Evolutionary conservation across 306 rosid genomes (phyloP).

Genomic region (Cucumis cinereus): DNA sequence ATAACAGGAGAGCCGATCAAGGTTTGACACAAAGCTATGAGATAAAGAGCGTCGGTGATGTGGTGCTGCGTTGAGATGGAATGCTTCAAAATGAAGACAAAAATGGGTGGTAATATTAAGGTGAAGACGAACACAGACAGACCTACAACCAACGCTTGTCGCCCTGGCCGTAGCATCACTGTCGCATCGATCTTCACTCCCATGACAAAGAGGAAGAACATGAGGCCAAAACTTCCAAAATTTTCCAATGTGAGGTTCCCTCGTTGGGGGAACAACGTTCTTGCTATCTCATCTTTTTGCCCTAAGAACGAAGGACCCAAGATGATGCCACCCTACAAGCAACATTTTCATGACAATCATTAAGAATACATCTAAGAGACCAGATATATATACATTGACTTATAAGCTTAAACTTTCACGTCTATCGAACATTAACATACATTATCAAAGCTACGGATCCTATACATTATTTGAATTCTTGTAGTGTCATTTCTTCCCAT

Average conservation of each 20-base stretch:
- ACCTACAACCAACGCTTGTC: slow-evolving; percentile 26
- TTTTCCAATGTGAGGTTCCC: slow-evolving; percentile 30
- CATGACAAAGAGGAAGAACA: slow-evolving; percentile 33
- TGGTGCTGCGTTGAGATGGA: not conserved
- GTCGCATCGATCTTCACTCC: slow-evolving; percentile 31
- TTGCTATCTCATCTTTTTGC: slow-evolving; percentile 3
- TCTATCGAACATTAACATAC: not conserved
- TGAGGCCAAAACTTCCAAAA: slow-evolving; percentile 23
- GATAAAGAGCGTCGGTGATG: slow-evolving; percentile 9
- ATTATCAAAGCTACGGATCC: not conserved
- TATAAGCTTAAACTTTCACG: not conserved
- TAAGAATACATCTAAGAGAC: not conserved
- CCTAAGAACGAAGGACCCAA: slow-evolving; percentile 55
- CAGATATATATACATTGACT: not conserved
- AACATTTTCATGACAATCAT: not conserved
- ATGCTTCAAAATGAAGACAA: not conserved
- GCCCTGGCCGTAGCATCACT: slow-evolving; percentile 23
- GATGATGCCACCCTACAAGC: slow-evolving; percentile 35
- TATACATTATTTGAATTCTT: not conserved
- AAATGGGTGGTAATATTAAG: not conserved
- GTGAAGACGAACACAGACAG: slow-evolving; percentile 16
- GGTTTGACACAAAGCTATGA: slow-evolving; percentile 24
- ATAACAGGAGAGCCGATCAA: slow-evolving; percentile 28
- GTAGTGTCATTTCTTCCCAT: not conserved
- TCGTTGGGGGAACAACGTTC: slow-evolving; percentile 25